Percentiles rank a stretch among this genome's conserved stretches.
Evolutionary conservation across 208 protist genomes (phyloP).

Genomic region (Leishmania mexicana): DNA sequence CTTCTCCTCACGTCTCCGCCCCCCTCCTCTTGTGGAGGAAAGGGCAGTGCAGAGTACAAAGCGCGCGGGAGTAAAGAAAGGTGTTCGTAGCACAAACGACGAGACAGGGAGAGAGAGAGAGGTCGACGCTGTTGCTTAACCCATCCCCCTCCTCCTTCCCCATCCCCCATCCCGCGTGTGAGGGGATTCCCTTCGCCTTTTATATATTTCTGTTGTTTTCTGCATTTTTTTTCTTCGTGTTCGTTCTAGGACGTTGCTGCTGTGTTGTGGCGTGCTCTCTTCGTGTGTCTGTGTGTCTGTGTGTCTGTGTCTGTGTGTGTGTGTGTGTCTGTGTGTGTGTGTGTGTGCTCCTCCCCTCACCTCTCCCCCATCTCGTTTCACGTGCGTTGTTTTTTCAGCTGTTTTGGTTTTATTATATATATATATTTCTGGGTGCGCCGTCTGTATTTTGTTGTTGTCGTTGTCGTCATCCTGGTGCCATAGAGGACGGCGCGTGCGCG

Average conservation of each 20-base stretch:
- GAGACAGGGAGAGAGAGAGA: not conserved
- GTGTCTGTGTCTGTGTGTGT: not conserved
- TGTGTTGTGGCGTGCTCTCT: not conserved
- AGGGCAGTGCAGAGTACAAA: not conserved
- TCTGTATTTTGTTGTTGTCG: too few relatives aligned
- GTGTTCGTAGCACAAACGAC: not conserved
- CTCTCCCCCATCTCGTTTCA: not conserved
- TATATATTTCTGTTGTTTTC: not conserved
- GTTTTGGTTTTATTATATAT: not conserved
- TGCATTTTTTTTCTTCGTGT: conserved; percentile 1
- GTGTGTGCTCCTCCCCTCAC: not conserved
- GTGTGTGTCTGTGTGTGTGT: not conserved
- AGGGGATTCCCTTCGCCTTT: not conserved
- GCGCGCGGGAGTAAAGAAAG: not conserved
- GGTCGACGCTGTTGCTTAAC: not conserved
- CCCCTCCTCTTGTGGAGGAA: not conserved
- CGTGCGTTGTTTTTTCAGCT: not conserved
- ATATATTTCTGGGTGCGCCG: not conserved
- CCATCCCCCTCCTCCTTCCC: not conserved
- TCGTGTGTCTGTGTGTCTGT: not conserved
- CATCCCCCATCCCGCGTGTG: not conserved
- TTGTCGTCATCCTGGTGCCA: not conserved
- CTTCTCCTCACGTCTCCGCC: not conserved
- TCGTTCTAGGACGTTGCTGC: conserved; percentile 8
- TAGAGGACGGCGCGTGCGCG: not conserved